These are phyloP conservation scores for Aspergillus thermomutatus DNA, from an alignment of 2,329 filamentous ascomycete genomes.

Conservation along the genomic window DNA sequence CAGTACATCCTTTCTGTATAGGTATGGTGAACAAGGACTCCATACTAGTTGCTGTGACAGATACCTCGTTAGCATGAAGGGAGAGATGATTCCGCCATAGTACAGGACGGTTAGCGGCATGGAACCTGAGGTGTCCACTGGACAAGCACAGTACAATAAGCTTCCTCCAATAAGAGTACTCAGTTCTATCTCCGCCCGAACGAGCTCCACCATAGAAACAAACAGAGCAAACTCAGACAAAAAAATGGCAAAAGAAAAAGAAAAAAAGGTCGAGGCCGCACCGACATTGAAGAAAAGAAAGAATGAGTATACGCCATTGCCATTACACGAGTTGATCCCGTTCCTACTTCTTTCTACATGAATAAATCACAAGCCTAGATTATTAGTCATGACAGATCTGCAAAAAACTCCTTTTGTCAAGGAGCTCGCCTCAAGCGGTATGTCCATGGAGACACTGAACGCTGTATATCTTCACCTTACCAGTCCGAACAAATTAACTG, in stretches of 20 bases:
- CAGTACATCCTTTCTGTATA: not conserved
- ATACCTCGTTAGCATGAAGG: not conserved
- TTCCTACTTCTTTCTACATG: not conserved
- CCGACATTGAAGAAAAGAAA: not conserved
- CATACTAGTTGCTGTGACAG: not conserved
- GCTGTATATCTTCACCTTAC: not conserved
- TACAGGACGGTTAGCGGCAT: too few relatives aligned
- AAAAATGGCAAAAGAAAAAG: constrained; percentile 2
- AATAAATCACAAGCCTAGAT: constrained; percentile 3
- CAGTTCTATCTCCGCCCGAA: not conserved
- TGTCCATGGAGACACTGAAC: not conserved
- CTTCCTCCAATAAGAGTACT: not conserved
- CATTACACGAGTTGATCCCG: not conserved
- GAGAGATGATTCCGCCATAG: not conserved
- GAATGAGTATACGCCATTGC: not conserved
- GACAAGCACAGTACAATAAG: not conserved
- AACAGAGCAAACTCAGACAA: constrained; percentile 13
- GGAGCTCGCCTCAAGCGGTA: constrained; percentile 80
- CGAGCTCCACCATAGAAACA: not conserved
- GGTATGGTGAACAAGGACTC: not conserved
- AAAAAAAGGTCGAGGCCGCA: constrained; percentile 13
- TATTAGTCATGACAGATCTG: constrained; percentile 33
- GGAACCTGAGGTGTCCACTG: not conserved
- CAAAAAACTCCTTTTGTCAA: constrained; percentile 69
- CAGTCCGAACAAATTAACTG: constrained; percentile 7